These are phyloP conservation scores for Papilionanthe hybrid DNA, from an alignment of 116 monocot species.

Conservation along the genomic window DNA sequence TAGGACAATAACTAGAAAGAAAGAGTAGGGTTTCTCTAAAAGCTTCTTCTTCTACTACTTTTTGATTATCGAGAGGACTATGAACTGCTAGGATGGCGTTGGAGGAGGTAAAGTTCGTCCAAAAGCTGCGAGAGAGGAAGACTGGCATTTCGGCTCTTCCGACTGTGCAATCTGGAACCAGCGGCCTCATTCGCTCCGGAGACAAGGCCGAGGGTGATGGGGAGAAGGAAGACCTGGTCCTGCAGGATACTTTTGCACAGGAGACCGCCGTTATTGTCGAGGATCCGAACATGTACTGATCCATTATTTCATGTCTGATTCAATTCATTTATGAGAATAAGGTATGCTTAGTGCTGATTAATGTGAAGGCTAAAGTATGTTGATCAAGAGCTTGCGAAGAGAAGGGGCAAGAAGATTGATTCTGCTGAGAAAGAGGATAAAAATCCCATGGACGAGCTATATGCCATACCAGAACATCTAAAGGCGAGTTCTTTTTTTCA, in stretches of 20 bases:
- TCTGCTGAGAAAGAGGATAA: constrained; percentile 50
- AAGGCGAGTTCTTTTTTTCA: constrained; percentile 26
- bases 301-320: neutral
- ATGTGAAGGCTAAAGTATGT: constrained; percentile 79
- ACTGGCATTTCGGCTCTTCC: constrained; percentile 60
- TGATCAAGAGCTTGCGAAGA: constrained; percentile 82
- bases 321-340: neutral
- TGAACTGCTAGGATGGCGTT: constrained; percentile 41
- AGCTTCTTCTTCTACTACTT: neutral
- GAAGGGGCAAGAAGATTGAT: constrained; percentile 59
- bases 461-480: constrained; percentile 84
- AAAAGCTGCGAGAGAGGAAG: constrained; percentile 86
- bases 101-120: constrained; percentile 88
- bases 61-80: neutral
- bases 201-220: constrained; percentile 44
- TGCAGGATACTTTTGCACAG: constrained; percentile 98
- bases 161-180: constrained; percentile 1
- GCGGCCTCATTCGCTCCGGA: constrained; percentile 3
- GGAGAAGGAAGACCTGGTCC: constrained; percentile 93
- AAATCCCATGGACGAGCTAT: constrained; percentile 75
- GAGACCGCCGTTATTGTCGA: constrained; percentile 94
- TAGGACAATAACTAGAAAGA: neutral
- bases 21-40: constrained; percentile 9
- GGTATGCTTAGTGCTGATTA: neutral
- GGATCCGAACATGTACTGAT: constrained; percentile 84